Evolutionary conservation across 2,329 filamentous ascomycete genomes (phyloP).

Genomic region (Aspergillus ustus): DNA sequence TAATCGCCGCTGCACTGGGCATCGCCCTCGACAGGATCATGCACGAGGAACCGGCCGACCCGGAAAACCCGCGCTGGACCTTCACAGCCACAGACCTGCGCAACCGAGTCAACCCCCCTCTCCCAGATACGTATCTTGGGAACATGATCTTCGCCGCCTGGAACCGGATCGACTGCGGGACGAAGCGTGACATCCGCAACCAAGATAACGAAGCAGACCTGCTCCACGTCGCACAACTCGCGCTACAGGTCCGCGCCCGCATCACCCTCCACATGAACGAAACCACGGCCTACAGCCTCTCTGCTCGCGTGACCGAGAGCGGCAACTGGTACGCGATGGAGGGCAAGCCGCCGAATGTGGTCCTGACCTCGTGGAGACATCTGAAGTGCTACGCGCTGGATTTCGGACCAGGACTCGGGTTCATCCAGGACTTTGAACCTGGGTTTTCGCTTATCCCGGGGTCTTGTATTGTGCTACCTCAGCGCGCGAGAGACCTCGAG

Average conservation of each 20-base stretch:
- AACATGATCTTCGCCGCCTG: conserved; percentile 4
- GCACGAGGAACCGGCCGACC: background rate
- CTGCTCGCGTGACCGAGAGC: conserved; percentile 1
- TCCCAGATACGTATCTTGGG: conserved; percentile 12
- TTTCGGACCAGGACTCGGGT: background rate
- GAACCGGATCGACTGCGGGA: background rate
- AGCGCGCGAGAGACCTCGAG: background rate
- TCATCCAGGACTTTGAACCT: background rate
- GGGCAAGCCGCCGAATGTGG: background rate
- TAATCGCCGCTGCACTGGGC: conserved; percentile 11
- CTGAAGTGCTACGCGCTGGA: background rate
- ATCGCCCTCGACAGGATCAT: conserved; percentile 1
- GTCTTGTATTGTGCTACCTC: background rate
- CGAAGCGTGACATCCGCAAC: background rate
- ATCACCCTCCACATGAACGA: background rate
- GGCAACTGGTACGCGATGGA: conserved; percentile 5
- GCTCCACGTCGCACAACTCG: background rate
- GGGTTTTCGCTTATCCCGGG: background rate
- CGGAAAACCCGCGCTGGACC: background rate
- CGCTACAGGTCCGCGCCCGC: background rate
- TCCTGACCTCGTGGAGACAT: conserved; percentile 1
- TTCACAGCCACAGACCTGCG: conserved; percentile 10
- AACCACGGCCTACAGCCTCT: conserved; percentile 3
- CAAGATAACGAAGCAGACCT: background rate
- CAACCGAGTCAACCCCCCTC: conserved; percentile 1